A percentile compares a stretch with the other conserved stretches of the same genome.
phyloP scores from a whole-genome alignment of 1,284 basidiomycete genomes.

The Microbotryum intermedium region DNA sequence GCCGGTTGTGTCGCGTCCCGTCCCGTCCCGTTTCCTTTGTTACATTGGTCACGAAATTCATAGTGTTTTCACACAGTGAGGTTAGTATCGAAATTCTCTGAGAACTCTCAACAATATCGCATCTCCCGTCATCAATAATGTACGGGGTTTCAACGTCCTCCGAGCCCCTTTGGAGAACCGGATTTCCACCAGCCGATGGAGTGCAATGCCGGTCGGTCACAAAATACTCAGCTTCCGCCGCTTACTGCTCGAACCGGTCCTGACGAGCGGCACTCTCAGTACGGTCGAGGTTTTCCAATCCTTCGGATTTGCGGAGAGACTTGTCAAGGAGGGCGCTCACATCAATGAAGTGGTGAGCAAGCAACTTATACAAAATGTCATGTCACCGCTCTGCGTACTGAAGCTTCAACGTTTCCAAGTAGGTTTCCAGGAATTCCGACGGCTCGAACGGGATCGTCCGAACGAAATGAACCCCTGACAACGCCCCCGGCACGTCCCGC shows the following conservation, averaged over 20 bases:
- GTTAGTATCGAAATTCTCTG: no score
- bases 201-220: constrained; percentile 8
- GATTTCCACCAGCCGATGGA: constrained; percentile 6
- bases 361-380: neutral
- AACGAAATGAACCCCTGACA: constrained; percentile 34
- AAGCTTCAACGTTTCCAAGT: constrained; percentile 44
- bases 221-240: neutral
- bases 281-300: constrained; percentile 47
- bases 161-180: no score
- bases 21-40: no score
- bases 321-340: constrained; percentile 50
- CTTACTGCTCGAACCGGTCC: no score
- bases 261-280: constrained; percentile 27
- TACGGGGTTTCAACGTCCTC: no score
- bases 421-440: constrained; percentile 56
- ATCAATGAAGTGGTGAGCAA: neutral
- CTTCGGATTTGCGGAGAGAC: constrained; percentile 55
- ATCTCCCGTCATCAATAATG: no score
- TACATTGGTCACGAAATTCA: no score
- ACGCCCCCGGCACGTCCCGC: constrained; percentile 45
- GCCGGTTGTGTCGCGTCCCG: no score
- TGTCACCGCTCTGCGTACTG: no score
- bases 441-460: constrained; percentile 44
- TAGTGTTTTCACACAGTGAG: no score
- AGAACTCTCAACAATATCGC: no score